A percentile compares a stretch with the other conserved stretches of the same genome.
phyloP scores from a whole-genome alignment of 2,329 filamentous ascomycete species.

The Pseudofabraea citricarpa region DNA sequence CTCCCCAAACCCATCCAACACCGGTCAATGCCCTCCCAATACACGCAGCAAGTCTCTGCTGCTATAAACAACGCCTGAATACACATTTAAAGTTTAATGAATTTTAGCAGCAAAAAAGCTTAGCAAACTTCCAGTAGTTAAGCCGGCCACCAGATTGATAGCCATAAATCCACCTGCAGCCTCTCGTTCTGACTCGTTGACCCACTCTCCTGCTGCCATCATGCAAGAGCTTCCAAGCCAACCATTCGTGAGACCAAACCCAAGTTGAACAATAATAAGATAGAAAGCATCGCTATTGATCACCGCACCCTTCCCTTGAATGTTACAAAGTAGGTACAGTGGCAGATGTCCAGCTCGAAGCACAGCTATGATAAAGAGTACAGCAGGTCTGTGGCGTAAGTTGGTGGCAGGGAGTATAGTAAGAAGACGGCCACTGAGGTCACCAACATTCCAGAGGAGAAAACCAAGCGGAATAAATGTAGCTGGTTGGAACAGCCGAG shows the following conservation, averaged over 20 bases:
- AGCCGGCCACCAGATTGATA: conserved; percentile 76
- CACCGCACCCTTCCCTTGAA: conserved; percentile 68
- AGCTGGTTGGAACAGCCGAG: conserved; percentile 61
- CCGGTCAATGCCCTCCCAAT: no score
- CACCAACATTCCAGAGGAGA: conserved; percentile 89
- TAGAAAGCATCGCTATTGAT: conserved; percentile 86
- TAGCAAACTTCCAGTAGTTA: conserved; percentile 80
- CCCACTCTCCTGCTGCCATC: conserved; percentile 83
- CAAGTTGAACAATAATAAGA: conserved; percentile 72
- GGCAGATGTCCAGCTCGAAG: conserved; percentile 69
- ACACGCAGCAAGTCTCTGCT: no score
- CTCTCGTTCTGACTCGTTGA: conserved; percentile 77
- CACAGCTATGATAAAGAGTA: conserved; percentile 64
- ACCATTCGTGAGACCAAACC: conserved; percentile 82
- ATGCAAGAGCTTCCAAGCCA: conserved; percentile 85
- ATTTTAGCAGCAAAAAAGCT: conserved; percentile 72
- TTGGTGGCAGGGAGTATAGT: conserved; percentile 51
- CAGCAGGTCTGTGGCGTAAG: conserved; percentile 56
- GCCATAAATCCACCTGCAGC: conserved; percentile 94
- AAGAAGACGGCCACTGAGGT: conserved; percentile 70
- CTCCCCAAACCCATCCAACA: no score
- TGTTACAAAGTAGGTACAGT: conserved; percentile 85
- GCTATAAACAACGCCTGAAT: no score
- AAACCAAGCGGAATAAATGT: conserved; percentile 89
- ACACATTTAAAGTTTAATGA: no score